A percentile compares a stretch with the other conserved stretches of the same genome.
These are phyloP conservation scores for Pouteria glomerata DNA, from an alignment of 148 eudicot genomes.

Conservation along the genomic window DNA sequence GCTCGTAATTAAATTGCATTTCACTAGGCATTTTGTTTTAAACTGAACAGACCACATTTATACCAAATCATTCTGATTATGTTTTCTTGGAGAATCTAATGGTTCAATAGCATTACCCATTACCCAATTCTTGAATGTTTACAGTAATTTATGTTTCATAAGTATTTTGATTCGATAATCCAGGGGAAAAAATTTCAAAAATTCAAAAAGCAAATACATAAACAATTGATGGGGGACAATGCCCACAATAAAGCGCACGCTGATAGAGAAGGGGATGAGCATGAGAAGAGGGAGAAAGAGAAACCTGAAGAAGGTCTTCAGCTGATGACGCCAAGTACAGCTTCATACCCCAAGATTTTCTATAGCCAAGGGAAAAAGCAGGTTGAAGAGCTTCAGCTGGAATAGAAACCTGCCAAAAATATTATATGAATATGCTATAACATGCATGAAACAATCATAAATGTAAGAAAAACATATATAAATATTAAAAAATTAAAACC, in stretches of 20 bases:
- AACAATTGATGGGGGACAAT: not conserved
- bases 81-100: no score
- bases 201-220: not conserved
- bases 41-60: no score
- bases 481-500: not conserved
- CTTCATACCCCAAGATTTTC: conserved; percentile 67
- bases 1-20: no score
- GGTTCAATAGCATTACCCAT: no score
- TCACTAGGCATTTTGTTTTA: no score
- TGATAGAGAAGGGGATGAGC: not conserved
- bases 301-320: conserved; percentile 75
- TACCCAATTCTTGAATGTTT: not conserved
- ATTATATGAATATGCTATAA: not conserved
- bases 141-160: not conserved
- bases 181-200: not conserved
- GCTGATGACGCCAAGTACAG: conserved; percentile 51
- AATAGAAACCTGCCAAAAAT: conserved; percentile 52
- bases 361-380: conserved; percentile 58
- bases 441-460: conserved; percentile 1
- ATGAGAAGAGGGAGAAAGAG: conserved; percentile 10
- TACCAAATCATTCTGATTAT: no score
- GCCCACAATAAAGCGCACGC: not conserved
- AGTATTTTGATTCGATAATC: not conserved
- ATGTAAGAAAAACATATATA: not conserved
- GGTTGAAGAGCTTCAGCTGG: conserved; percentile 69